A percentile compares a stretch with the other conserved stretches of the same genome.
These are phyloP conservation scores for Microdochium trichocladiopsis DNA, from an alignment of 2,329 filamentous ascomycete genomes.

Conservation along the genomic window DNA sequence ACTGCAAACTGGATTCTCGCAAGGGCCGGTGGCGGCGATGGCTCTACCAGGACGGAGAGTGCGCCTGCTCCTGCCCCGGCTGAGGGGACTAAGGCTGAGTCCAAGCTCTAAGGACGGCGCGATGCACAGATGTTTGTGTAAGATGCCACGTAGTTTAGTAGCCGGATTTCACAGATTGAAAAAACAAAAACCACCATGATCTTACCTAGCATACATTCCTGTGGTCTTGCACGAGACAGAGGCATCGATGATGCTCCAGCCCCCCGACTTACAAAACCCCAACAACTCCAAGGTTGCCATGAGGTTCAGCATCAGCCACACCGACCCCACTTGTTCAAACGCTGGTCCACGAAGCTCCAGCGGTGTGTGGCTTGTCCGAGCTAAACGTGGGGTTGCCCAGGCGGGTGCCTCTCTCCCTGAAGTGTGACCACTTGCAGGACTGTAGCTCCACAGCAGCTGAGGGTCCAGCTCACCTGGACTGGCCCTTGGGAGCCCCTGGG, in stretches of 20 bases:
- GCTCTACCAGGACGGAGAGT: constrained; percentile 1
- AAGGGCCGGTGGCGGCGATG: constrained; percentile 13
- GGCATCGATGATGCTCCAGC: too few species aligned
- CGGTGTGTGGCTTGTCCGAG: neutral
- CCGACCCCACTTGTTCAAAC: neutral
- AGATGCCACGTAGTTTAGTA: too few species aligned
- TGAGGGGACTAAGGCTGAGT: neutral
- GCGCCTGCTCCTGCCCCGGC: constrained; percentile 5
- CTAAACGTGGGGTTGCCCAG: too few species aligned
- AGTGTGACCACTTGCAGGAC: too few species aligned
- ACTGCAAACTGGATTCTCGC: constrained; percentile 60
- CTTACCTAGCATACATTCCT: too few species aligned
- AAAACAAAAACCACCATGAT: too few species aligned
- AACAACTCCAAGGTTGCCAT: too few species aligned
- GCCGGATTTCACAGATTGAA: too few species aligned
- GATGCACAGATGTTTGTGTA: neutral
- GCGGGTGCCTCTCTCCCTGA: too few species aligned
- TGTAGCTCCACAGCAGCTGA: neutral
- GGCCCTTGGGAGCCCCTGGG: neutral
- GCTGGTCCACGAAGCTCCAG: neutral
- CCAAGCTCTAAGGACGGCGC: neutral
- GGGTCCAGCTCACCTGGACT: neutral
- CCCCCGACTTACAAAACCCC: too few species aligned
- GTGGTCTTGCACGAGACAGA: too few species aligned
- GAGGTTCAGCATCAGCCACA: neutral